Evolutionary conservation across 2,329 filamentous ascomycete species (phyloP).

Genomic region (Nigrospora oryzae): DNA sequence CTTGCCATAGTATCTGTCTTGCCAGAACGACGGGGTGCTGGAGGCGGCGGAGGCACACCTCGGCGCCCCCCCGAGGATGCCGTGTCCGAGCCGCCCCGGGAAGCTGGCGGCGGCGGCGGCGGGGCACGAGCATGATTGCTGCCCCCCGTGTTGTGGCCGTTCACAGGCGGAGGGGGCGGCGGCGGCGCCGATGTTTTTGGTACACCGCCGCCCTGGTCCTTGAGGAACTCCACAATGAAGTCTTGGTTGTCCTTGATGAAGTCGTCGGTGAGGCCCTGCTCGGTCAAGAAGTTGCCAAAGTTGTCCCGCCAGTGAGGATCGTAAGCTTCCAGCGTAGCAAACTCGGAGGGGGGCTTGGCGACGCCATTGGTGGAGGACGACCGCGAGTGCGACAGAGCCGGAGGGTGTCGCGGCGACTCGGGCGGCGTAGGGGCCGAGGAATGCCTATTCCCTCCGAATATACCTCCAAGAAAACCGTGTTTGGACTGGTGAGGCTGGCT

Average conservation of each 20-base stretch:
- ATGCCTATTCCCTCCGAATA: slow-evolving; percentile 54
- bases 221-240: slow-evolving; percentile 58
- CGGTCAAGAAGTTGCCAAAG: slow-evolving; percentile 54
- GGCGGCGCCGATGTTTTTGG: slow-evolving; percentile 20
- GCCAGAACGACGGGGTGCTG: slow-evolving; percentile 51
- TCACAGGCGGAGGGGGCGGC: slow-evolving; percentile 26
- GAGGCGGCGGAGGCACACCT: slow-evolving; percentile 43
- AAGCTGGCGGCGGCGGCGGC: slow-evolving; percentile 12
- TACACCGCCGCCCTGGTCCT: slow-evolving; percentile 41
- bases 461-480: slow-evolving; percentile 42
- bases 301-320: slow-evolving; percentile 58
- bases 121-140: slow-evolving; percentile 14
- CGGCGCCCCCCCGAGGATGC: slow-evolving; percentile 28
- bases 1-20: slow-evolving; percentile 34
- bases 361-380: slow-evolving; percentile 36
- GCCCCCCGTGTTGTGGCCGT: slow-evolving; percentile 1
- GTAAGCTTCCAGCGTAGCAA: slow-evolving; percentile 53
- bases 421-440: slow-evolving; percentile 49
- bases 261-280: slow-evolving; percentile 57
- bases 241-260: slow-evolving; percentile 61
- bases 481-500: slow-evolving; percentile 31
- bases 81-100: slow-evolving; percentile 15
- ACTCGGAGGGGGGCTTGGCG: slow-evolving; percentile 40
- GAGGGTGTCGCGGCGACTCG: slow-evolving; percentile 38
- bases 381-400: slow-evolving; percentile 22